Percentiles rank a stretch among this genome's conserved stretches.
phyloP scores from a whole-genome alignment of 345 rosid species.

The Noccaea caerulescens region DNA sequence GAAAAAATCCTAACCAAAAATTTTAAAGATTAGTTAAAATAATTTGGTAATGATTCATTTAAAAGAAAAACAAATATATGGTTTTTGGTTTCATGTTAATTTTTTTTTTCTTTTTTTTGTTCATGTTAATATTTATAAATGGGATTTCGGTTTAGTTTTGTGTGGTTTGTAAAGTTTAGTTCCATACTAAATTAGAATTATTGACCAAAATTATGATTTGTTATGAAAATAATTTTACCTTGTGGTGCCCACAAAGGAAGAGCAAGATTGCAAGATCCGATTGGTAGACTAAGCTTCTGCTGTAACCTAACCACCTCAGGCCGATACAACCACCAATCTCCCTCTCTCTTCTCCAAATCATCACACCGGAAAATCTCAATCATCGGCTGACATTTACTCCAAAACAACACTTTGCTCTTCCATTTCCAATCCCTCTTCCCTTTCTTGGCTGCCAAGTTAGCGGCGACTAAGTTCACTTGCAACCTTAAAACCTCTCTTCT shows the following conservation, averaged over 20 bases:
- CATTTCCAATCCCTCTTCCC: conserved; percentile 61
- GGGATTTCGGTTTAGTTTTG: background rate
- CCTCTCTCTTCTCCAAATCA: conserved; percentile 73
- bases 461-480: conserved; percentile 75
- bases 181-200: background rate
- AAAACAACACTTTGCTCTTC: conserved; percentile 71
- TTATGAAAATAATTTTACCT: conserved; percentile 51
- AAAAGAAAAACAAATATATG: background rate
- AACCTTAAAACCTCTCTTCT: conserved; percentile 80
- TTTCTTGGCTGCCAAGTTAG: conserved; percentile 64
- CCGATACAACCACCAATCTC: conserved; percentile 84
- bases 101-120: background rate
- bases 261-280: conserved; percentile 82
- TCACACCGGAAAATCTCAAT: conserved; percentile 81
- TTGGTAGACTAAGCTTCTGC: conserved; percentile 73
- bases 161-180: background rate
- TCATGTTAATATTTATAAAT: conserved; percentile 1
- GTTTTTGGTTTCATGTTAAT: background rate
- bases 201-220: background rate
- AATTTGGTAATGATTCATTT: background rate
- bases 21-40: background rate
- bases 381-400: conserved; percentile 93
- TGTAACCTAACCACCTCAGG: conserved; percentile 64
- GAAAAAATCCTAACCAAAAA: background rate
- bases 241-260: conserved; percentile 81